Percentiles rank a stretch among this genome's conserved stretches.
phyloP scores from a whole-genome alignment of 371 early-diverging fungal genomes.

The Mucor racemosus region DNA sequence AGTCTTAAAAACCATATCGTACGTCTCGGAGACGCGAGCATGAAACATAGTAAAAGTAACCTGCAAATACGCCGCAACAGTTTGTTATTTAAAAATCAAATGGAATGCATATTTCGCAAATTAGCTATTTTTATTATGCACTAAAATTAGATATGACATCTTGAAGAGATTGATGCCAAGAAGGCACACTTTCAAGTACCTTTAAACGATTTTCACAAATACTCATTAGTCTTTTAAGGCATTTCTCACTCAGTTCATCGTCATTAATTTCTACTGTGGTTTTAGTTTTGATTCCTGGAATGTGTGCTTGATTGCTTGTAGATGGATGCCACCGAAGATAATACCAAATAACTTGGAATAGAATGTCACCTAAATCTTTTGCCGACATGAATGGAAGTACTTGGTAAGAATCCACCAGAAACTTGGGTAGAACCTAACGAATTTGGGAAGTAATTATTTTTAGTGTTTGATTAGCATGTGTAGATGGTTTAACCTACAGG shows the following conservation, averaged over 20 bases:
- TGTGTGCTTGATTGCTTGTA: constrained; percentile 8
- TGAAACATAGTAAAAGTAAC: too few relatives aligned
- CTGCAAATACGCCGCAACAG: too few relatives aligned
- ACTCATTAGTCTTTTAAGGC: constrained; percentile 16
- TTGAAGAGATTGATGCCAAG: constrained; percentile 30
- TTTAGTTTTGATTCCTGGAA: constrained; percentile 29
- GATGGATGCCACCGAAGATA: constrained; percentile 35
- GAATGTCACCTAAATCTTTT: constrained; percentile 38
- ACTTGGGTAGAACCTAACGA: constrained; percentile 28
- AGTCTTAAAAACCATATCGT: too few relatives aligned
- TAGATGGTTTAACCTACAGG: constrained; percentile 21
- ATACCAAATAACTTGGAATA: constrained; percentile 45
- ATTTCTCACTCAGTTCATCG: constrained; percentile 25
- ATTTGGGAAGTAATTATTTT: too few relatives aligned
- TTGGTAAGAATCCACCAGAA: constrained; percentile 25
- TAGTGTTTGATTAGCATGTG: too few relatives aligned
- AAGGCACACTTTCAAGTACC: constrained; percentile 20
- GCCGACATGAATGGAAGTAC: constrained; percentile 45
- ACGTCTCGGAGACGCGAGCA: too few relatives aligned
- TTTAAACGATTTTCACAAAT: constrained; percentile 30
- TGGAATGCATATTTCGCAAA: too few relatives aligned
- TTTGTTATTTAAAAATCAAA: too few relatives aligned
- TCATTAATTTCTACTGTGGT: not conserved
- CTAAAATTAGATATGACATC: not conserved
- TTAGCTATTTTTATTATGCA: too few relatives aligned